phyloP scores from a whole-genome alignment of 2,329 filamentous ascomycete species.

The Pyricularia grisea region DNA sequence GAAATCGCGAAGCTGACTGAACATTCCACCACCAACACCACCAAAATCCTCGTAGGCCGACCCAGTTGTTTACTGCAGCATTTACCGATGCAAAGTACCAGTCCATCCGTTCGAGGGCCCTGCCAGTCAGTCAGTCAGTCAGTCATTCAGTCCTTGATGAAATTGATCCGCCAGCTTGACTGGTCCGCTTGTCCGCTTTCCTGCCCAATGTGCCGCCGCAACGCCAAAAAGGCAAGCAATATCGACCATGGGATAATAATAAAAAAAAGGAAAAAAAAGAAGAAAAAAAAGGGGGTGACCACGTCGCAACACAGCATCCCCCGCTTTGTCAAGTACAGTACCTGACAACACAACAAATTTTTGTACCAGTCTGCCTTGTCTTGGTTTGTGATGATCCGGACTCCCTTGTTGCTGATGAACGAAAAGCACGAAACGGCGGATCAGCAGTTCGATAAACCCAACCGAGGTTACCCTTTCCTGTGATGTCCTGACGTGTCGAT shows the following conservation, averaged over 20 bases:
- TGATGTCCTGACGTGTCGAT: not conserved
- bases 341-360: not conserved
- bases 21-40: not conserved
- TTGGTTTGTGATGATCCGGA: not conserved
- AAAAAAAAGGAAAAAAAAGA: too few relatives aligned
- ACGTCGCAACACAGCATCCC: not conserved
- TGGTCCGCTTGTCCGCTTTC: not conserved
- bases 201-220: not conserved
- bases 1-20: not conserved
- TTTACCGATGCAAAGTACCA: not conserved
- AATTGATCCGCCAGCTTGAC: not conserved
- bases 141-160: not conserved
- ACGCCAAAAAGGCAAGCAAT: not conserved
- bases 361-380: not conserved
- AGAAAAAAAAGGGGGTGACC: not conserved
- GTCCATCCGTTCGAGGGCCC: not conserved
- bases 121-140: not conserved
- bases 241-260: not conserved
- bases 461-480: not conserved
- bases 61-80: not conserved
- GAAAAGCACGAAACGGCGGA: not conserved
- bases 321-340: not conserved
- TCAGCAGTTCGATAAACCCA: not conserved
- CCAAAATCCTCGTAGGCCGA: not conserved
- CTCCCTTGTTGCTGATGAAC: not conserved